Base-by-base conservation (phyloP, 1,284 basidiomycete genomes). In the Naganishia sp. region DNA sequence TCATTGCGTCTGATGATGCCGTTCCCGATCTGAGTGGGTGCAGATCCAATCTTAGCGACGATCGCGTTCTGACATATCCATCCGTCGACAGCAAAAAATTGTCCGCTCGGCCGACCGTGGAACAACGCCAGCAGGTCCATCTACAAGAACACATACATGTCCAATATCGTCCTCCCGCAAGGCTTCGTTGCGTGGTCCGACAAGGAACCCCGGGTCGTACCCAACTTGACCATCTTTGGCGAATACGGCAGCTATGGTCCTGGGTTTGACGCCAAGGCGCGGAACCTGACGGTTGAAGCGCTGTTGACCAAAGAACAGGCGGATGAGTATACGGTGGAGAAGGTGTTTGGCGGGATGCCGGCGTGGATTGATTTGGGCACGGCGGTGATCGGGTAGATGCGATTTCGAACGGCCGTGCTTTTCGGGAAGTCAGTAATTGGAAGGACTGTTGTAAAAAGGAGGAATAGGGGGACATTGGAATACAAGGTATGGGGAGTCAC, bases 1-100 rank as follows among this genome's bases (percentile, higher is more conserved):
- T 88, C 67, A 84, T 87, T n/a, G 81, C 85, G 18, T 86, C 68
- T 1, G 56, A 55, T n/a, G 68, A 69, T 51, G 68, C 62, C 21
- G 52, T 66, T 10, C 58, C 58, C n/a, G 43, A 54, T 31, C 46
- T 69, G 32, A 61, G 58, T 51, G 18, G n/a, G 55, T 63, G 28
- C 3, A 49, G 13, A 18, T 21, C 45, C 35, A 9, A 10, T 10
- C 35, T 39, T 39, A 28, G 35, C 35, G 18, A 23, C 2, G n/a
- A 0, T 28, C 13, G 35, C n/a, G 9, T 17, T 11, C 2, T 54
- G 15, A 41, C 25, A 25, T 31, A 11, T 23, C 31, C 15, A 11
- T 15, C 6, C 23, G 3, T 28, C 28, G 28, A 41, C 31, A 69
- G 63, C 66, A 10, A 32, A 52, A 25, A 25, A n/a, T 6, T 56